phyloP scores from a whole-genome alignment of 768 basidiomycete species.

The Mycena leptocephala region DNA sequence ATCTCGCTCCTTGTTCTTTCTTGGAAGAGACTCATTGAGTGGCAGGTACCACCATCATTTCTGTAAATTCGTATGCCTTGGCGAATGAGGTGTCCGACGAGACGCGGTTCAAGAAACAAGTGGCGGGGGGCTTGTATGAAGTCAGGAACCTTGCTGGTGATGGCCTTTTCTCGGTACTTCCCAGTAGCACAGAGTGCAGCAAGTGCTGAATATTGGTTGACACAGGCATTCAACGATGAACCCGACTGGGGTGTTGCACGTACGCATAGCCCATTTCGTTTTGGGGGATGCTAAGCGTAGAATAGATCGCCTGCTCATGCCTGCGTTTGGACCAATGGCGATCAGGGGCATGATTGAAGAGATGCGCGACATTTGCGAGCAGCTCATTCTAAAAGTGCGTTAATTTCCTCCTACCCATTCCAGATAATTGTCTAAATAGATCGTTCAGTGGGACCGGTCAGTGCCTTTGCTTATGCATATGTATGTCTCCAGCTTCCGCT shows the following conservation, averaged over 20 bases:
- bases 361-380: conserved; percentile 62
- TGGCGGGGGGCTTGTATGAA: conserved; percentile 1
- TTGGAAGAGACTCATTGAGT: not conserved
- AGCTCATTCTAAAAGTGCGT: conserved; percentile 59
- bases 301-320: conserved; percentile 29
- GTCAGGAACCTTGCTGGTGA: conserved; percentile 8
- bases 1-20: not conserved
- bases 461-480: not conserved
- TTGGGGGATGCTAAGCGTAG: too few species aligned
- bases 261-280: not conserved
- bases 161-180: conserved; percentile 10
- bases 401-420: too few species aligned
- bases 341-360: conserved; percentile 61
- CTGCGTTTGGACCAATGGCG: conserved; percentile 21
- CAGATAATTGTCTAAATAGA: not conserved
- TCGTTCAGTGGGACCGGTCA: conserved; percentile 27
- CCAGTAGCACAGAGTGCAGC: not conserved
- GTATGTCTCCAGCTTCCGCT: not conserved
- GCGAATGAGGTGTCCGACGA: conserved; percentile 29
- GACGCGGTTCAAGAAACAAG: conserved; percentile 19
- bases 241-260: conserved; percentile 16
- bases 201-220: not conserved
- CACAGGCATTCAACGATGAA: conserved; percentile 12
- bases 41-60: not conserved
- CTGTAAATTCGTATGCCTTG: conserved; percentile 11